Evolutionary conservation across 345 rosid species (phyloP).

Genomic region (Citrus hindsii): DNA sequence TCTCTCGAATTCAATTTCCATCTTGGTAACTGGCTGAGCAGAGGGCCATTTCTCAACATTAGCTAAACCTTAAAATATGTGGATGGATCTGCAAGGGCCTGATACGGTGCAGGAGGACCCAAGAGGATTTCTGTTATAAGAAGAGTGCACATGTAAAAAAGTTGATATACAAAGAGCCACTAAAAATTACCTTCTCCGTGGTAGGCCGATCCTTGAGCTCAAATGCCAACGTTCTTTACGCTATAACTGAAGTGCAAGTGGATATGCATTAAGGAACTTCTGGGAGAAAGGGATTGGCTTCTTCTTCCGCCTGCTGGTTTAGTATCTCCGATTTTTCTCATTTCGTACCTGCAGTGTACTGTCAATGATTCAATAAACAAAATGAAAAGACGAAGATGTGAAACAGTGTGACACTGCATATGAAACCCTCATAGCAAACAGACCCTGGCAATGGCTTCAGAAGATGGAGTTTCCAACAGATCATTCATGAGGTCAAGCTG

Average conservation of each 20-base stretch:
- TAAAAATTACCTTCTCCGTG: constrained; percentile 73
- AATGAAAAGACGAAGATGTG: background rate
- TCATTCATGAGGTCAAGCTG: constrained; percentile 94
- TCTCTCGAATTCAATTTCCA: constrained; percentile 97
- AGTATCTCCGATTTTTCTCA: constrained; percentile 92
- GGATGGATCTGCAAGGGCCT: constrained; percentile 87
- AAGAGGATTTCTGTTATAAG: constrained; percentile 1
- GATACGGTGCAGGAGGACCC: constrained; percentile 16
- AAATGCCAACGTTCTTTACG: constrained; percentile 89
- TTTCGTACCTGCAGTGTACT: constrained; percentile 66
- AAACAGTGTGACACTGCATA: background rate
- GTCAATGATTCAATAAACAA: constrained; percentile 17
- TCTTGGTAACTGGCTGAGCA: constrained; percentile 87
- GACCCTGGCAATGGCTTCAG: constrained; percentile 91
- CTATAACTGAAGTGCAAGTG: constrained; percentile 75
- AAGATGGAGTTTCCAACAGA: constrained; percentile 82
- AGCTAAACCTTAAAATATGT: constrained; percentile 74
- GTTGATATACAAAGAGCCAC: background rate
- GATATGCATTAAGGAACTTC: constrained; percentile 87
- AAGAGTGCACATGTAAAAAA: constrained; percentile 1
- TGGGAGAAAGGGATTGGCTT: constrained; percentile 75
- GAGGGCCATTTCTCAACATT: constrained; percentile 91
- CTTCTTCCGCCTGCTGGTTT: constrained; percentile 89
- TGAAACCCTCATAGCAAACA: constrained; percentile 17
- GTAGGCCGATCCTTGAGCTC: constrained; percentile 85